These are phyloP conservation scores for Pisolithus marmoratus DNA, from an alignment of 768 basidiomycete genomes.

Conservation along the genomic window DNA sequence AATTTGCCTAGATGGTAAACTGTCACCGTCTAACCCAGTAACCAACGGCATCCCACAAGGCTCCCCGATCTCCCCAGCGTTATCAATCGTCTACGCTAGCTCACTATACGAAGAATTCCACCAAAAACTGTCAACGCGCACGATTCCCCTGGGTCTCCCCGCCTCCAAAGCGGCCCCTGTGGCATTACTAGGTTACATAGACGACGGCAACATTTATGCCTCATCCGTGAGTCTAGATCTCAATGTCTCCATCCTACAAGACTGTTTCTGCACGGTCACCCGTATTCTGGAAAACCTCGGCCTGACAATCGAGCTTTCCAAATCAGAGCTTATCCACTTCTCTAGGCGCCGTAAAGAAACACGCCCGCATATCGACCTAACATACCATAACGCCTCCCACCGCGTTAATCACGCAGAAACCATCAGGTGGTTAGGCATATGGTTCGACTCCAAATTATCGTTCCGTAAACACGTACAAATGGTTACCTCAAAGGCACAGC, in stretches of 20 bases:
- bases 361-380: slow-evolving; percentile 4
- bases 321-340: no score
- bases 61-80: no score
- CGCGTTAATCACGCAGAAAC: no score
- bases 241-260: neutral
- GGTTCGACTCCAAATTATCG: slow-evolving; percentile 26
- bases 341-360: no score
- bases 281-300: neutral
- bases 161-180: no score
- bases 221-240: no score
- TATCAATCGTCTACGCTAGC: slow-evolving; percentile 20
- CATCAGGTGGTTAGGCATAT: slow-evolving; percentile 30
- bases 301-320: no score
- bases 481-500: slow-evolving; percentile 16
- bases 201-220: neutral
- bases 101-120: no score
- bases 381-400: neutral
- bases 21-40: neutral
- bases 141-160: no score
- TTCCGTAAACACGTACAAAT: slow-evolving; percentile 29
- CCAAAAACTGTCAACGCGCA: neutral
- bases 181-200: neutral
- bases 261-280: neutral
- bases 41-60: no score
- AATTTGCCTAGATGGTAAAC: neutral